Evolutionary conservation across 129 eudicot species (phyloP).

Genomic region (Flaveria ramosissima): DNA sequence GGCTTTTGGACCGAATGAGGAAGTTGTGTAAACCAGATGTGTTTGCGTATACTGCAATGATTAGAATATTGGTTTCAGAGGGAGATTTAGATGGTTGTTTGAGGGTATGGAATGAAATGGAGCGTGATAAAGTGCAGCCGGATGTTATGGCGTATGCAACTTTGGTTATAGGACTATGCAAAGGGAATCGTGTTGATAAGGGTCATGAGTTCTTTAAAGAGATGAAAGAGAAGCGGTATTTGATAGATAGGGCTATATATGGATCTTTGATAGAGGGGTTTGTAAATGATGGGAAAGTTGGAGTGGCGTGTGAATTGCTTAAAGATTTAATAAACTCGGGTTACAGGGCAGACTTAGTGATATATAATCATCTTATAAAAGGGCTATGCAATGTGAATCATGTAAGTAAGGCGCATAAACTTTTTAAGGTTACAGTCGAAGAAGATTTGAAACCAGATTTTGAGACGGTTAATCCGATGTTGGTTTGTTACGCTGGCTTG

Average conservation of each 20-base stretch:
- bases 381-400: conserved; percentile 75
- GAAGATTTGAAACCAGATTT: conserved; percentile 84
- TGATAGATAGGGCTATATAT: conserved; percentile 83
- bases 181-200: conserved; percentile 57
- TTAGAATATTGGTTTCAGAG: conserved; percentile 64
- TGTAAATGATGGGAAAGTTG: conserved; percentile 76
- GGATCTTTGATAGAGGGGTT: conserved; percentile 72
- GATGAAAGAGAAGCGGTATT: conserved; percentile 67
- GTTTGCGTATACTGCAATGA: conserved; percentile 93
- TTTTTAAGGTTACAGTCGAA: conserved; percentile 62
- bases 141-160: conserved; percentile 94
- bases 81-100: conserved; percentile 78
- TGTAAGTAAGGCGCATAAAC: conserved; percentile 71
- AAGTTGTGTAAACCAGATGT: conserved; percentile 82
- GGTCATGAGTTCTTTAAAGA: conserved; percentile 71
- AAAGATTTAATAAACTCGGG: conserved; percentile 84
- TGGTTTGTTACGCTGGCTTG: conserved; percentile 59
- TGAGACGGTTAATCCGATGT: conserved; percentile 65
- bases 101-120: conserved; percentile 86
- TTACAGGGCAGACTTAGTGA: conserved; percentile 84
- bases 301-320: conserved; percentile 69
- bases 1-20: conserved; percentile 63
- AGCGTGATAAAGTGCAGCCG: conserved; percentile 65
- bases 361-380: conserved; percentile 73
- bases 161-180: conserved; percentile 63